phyloP scores from a whole-genome alignment of 192 early-diverging fungal species.

The Coemansia sp. region DNA sequence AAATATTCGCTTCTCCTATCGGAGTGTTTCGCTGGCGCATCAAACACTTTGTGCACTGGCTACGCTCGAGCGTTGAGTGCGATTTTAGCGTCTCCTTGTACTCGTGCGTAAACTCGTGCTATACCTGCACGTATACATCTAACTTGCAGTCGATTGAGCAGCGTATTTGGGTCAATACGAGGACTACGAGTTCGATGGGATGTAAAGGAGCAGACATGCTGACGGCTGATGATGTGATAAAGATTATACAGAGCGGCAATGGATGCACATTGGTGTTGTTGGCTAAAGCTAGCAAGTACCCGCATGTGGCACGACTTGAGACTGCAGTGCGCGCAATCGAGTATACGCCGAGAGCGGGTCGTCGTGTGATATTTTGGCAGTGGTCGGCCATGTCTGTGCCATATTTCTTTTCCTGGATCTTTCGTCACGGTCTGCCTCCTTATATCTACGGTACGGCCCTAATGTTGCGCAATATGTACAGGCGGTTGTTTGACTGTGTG shows the following conservation, averaged over 20 bases:
- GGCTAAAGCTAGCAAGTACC: constrained; percentile 18
- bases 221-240: constrained; percentile 19
- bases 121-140: constrained; percentile 20
- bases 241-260: constrained; percentile 11
- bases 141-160: constrained; percentile 8
- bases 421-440: background rate
- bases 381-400: constrained; percentile 9
- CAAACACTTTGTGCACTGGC: constrained; percentile 19
- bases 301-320: constrained; percentile 10
- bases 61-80: constrained; percentile 5
- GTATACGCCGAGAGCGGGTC: constrained; percentile 18
- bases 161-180: constrained; percentile 20
- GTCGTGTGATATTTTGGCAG: constrained; percentile 27
- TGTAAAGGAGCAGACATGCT: constrained; percentile 12
- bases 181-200: background rate
- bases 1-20: constrained; percentile 23
- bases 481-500: background rate
- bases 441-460: background rate
- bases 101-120: constrained; percentile 18
- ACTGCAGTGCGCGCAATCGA: constrained; percentile 3
- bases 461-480: background rate
- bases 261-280: constrained; percentile 9
- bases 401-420: constrained; percentile 6
- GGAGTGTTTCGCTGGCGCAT: constrained; percentile 6
- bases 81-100: constrained; percentile 28